Conservation (phyloP, 192 early-diverging fungal genomes). For the Geranomyces michiganensis region DNA sequence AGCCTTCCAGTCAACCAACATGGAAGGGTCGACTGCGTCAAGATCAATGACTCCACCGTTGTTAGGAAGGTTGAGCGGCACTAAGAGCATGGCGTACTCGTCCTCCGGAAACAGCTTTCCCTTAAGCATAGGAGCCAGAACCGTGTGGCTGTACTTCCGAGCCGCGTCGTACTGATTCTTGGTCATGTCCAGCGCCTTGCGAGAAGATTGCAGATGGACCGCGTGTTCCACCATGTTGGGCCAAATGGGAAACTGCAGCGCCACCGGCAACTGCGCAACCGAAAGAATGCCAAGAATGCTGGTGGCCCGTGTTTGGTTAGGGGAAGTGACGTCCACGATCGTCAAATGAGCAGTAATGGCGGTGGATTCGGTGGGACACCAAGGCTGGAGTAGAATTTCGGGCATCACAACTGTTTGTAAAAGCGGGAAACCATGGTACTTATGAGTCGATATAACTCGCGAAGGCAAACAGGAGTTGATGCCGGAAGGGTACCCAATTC, state of each 20-base stretch:
- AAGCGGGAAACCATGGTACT: neutral
- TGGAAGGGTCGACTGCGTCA: neutral
- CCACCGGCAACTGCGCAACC: slow-evolving; percentile 11
- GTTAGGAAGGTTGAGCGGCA: slow-evolving; percentile 7
- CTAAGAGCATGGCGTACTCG: slow-evolving; percentile 16
- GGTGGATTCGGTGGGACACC: slow-evolving; percentile 13
- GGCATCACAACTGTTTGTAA: neutral
- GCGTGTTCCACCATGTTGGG: slow-evolving; percentile 16
- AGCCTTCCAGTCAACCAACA: slow-evolving; percentile 27
- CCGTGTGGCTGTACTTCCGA: slow-evolving; percentile 5
- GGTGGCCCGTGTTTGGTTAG: neutral
- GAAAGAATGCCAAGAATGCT: slow-evolving; percentile 18
- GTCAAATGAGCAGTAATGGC: slow-evolving; percentile 20
- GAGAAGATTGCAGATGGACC: slow-evolving; percentile 18
- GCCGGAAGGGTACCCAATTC: no score
- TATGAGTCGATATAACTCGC: neutral
- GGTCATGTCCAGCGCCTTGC: slow-evolving; percentile 2
- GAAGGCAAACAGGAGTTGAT: no score
- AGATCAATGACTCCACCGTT: neutral
- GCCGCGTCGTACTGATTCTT: slow-evolving; percentile 11
- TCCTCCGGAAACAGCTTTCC: slow-evolving; percentile 13
- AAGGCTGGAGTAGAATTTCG: slow-evolving; percentile 8
- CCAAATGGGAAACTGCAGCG: slow-evolving; percentile 27
- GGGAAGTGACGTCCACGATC: slow-evolving; percentile 10
- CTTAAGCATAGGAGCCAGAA: slow-evolving; percentile 29